Conservation (phyloP, 2,329 filamentous ascomycete genomes). For the Sporothrix humicola region DNA sequence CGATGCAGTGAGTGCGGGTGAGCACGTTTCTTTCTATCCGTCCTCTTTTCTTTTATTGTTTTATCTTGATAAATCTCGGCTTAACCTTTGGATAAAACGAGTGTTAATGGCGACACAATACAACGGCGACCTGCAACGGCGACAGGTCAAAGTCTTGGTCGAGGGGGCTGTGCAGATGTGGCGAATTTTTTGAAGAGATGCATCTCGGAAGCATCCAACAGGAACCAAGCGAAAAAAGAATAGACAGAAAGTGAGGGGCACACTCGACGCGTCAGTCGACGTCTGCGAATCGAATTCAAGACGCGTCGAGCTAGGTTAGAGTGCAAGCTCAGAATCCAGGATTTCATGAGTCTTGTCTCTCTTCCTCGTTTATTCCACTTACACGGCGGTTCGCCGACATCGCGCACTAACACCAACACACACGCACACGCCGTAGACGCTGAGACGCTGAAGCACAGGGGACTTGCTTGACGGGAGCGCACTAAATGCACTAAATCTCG, state of each 20-base stretch:
- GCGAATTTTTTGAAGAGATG: constrained; percentile 5
- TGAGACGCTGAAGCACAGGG: neutral
- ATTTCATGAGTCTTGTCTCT: neutral
- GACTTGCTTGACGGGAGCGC: neutral
- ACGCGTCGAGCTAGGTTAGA: constrained; percentile 4
- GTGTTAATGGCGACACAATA: neutral
- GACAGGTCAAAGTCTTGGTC: neutral
- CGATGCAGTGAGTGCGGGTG: neutral
- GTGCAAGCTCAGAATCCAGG: no score
- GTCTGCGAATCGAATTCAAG: neutral
- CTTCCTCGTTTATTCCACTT: constrained; percentile 1
- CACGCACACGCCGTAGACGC: neutral
- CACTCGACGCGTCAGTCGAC: neutral
- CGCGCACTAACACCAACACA: neutral
- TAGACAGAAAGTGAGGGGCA: neutral
- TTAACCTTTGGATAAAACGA: neutral
- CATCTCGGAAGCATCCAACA: neutral
- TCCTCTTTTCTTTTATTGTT: neutral
- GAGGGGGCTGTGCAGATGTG: constrained; percentile 22
- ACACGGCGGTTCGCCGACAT: neutral
- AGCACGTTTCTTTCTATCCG: neutral
- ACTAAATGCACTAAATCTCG: neutral
- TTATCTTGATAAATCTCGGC: neutral
- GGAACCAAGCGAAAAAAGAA: constrained; percentile 11
- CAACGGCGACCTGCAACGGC: no score